A percentile compares a stretch with the other conserved stretches of the same genome.
These are phyloP conservation scores for Chiua virens DNA, from an alignment of 768 basidiomycete genomes.

Conservation along the genomic window DNA sequence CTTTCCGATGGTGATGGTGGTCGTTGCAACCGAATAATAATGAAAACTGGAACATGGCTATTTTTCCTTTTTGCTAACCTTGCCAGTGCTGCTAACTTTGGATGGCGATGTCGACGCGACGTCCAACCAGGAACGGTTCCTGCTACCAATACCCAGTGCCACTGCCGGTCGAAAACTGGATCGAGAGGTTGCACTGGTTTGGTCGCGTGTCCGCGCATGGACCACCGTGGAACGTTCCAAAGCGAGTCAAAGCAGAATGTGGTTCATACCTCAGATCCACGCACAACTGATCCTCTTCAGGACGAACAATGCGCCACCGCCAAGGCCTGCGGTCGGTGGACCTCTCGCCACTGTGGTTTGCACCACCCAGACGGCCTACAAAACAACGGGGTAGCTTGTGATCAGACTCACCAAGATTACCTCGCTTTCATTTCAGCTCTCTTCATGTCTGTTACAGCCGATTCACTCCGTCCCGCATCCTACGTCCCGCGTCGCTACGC, in stretches of 20 bases:
- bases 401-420: not conserved
- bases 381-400: not conserved
- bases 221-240: no score
- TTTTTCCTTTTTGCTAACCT: no score
- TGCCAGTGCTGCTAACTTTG: no score
- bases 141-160: no score
- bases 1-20: no score
- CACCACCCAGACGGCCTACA: conserved; percentile 15
- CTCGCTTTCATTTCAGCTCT: not conserved
- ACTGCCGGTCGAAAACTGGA: no score
- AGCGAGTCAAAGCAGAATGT: not conserved
- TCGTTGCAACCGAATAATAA: no score
- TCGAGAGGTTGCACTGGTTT: no score
- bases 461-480: conserved; percentile 4
- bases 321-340: not conserved
- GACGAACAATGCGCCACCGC: conserved; percentile 7
- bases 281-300: not conserved
- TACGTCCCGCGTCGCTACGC: conserved; percentile 19
- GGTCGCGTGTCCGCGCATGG: no score
- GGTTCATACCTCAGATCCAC: conserved; percentile 1
- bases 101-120: no score
- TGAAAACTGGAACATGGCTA: no score
- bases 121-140: no score
- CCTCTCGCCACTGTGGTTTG: not conserved
- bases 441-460: conserved; percentile 6